Evolutionary conservation across 768 basidiomycete species (phyloP), one percentile per base, ranked within the genome.

Genomic region (Tylopilus sp.): DNA sequence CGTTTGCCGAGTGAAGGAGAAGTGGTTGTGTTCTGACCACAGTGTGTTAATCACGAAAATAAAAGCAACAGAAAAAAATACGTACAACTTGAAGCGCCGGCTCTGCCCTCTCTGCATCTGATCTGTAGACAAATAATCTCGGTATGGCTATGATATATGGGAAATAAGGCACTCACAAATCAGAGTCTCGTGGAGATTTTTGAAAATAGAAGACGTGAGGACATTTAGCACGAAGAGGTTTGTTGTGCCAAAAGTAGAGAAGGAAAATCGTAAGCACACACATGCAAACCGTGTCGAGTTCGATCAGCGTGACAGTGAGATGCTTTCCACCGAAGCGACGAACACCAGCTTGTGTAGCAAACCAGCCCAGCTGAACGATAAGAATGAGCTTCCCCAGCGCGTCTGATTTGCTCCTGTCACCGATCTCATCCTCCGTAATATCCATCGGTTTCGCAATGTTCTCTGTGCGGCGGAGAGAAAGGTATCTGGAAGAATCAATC

Each of bases 251-350:
- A 10, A 54, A 31, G 19, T 30, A 45, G 17, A 54, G n/a, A 10
- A 45, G 29, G 25, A 45, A 25, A 19, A 50, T 13, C 1, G 43
- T 26, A 10, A 54, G 29, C 0, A 26, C 11, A 13, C 28, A 43
- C 43, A 54, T 50, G 30, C 42, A 54, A 3, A 50, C n/a, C 5
- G 43, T 54, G 36, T 54, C 53, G 2, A 50, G 42, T 26, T 54
- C 48, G 42, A 54, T 25, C 19, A 54, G 28, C 1, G 53, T 54
- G 42, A 54, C 12, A 3, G 5, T 16, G 11, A 49, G 29, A 30
- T 34, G 2, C 14, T 14, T 31, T 31, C 8, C 9, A 14, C 22
- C 21, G 4, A 17, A 10, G 13, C 12, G 16, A 25, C 54, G 33
- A 19, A 31, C 45, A 25, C 21, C 33, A 6, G 19, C 22, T 24